These are phyloP conservation scores for Pestalotiopsis fici DNA, from an alignment of 2,329 filamentous ascomycete genomes.

Conservation along the genomic window DNA sequence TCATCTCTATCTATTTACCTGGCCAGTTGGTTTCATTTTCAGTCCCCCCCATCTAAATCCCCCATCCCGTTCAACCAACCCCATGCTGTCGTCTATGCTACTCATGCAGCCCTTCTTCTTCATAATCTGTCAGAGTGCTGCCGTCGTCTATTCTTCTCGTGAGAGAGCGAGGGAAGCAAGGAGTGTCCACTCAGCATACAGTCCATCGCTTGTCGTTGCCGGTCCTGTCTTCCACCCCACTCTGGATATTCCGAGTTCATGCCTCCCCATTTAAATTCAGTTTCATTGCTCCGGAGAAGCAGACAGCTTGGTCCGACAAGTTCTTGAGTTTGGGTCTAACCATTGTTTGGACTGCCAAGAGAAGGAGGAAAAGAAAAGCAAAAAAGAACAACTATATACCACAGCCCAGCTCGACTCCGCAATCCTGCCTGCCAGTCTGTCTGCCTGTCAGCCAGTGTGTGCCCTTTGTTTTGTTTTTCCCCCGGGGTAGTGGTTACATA, in stretches of 20 bases:
- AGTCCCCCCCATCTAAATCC: neutral
- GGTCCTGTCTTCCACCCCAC: neutral
- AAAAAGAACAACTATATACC: neutral
- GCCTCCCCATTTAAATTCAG: neutral
- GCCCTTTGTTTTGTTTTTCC: too few species aligned
- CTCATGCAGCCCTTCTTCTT: neutral
- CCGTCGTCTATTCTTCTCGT: neutral
- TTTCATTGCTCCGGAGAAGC: too few species aligned
- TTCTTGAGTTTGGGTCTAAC: too few species aligned
- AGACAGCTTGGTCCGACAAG: too few species aligned
- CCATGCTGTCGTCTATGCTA: neutral
- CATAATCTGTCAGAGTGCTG: neutral
- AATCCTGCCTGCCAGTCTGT: too few species aligned
- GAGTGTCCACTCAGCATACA: neutral
- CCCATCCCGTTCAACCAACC: neutral
- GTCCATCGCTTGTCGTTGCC: neutral
- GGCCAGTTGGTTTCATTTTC: neutral
- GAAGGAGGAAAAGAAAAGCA: too few species aligned
- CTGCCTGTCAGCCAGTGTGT: neutral
- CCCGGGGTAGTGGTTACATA: conserved; percentile 3
- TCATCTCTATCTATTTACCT: neutral
- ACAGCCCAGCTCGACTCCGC: neutral
- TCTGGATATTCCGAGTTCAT: neutral
- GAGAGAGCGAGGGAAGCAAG: too few species aligned
- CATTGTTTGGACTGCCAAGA: too few species aligned